Evolutionary conservation across 371 early-diverging fungal species (phyloP).

Genomic region (Syncephalis plumigaleata): DNA sequence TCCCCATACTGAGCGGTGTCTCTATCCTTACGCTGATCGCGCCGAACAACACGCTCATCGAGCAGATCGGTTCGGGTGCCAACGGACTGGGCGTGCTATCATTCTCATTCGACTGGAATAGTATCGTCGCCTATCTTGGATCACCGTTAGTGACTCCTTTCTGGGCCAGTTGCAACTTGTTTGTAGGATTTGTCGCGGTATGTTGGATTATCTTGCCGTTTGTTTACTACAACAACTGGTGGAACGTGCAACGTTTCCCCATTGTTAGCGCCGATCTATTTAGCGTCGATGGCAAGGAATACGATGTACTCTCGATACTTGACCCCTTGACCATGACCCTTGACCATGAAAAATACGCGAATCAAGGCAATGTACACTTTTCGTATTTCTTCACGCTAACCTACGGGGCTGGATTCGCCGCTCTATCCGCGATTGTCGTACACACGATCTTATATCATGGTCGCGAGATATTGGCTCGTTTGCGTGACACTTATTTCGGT

Average conservation of each 20-base stretch:
- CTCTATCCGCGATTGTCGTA: conserved; percentile 26
- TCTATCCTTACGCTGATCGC: conserved; percentile 58
- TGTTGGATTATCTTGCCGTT: conserved; percentile 60
- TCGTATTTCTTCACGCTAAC: conserved; percentile 39
- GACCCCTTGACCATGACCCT: background rate
- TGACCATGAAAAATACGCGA: background rate
- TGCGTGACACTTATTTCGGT: conserved; percentile 16
- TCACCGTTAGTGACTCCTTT: conserved; percentile 56
- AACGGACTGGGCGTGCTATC: conserved; percentile 49
- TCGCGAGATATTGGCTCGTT: conserved; percentile 18
- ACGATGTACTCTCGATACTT: no score
- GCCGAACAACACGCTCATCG: conserved; percentile 28
- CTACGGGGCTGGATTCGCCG: conserved; percentile 27
- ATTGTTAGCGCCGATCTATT: no score
- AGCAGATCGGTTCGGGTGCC: conserved; percentile 38
- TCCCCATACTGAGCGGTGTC: conserved; percentile 46
- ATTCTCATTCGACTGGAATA: conserved; percentile 61
- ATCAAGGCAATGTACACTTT: conserved; percentile 26
- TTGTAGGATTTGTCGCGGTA: conserved; percentile 43
- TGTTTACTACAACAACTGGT: conserved; percentile 46
- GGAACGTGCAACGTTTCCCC: background rate
- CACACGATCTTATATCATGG: conserved; percentile 33
- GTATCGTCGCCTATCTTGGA: conserved; percentile 36
- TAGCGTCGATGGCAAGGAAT: no score
- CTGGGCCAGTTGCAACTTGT: conserved; percentile 50